Conservation (phyloP, 805 yeast genomes). For the Candida qinlingensis region DNA sequence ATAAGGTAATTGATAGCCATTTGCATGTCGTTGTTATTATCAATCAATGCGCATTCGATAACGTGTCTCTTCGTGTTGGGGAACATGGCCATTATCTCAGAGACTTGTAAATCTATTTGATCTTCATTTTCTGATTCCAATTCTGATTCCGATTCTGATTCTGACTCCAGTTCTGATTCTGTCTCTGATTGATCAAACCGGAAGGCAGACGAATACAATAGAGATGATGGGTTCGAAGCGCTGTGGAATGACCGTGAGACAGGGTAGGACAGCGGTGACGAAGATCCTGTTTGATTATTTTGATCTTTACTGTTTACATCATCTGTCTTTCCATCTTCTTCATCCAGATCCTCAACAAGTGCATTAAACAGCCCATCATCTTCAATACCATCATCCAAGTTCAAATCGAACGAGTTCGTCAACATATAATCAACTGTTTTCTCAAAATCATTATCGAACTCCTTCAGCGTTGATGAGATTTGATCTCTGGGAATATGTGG, state of each 20-base stretch:
- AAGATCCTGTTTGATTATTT: too few species aligned
- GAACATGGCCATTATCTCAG: background rate
- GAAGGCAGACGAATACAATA: too few species aligned
- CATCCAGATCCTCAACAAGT: background rate
- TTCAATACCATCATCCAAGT: background rate
- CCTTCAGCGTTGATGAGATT: background rate
- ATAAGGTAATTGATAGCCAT: background rate
- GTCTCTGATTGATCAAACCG: background rate
- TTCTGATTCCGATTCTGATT: background rate
- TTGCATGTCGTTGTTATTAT: background rate
- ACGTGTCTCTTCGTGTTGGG: background rate
- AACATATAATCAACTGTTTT: background rate
- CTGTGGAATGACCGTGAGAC: too few species aligned
- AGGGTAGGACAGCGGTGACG: too few species aligned
- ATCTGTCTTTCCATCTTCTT: too few species aligned
- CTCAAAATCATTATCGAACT: slow-evolving; percentile 3
- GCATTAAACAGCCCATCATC: background rate
- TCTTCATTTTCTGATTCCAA: background rate
- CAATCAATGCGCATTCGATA: background rate
- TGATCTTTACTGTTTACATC: too few species aligned
- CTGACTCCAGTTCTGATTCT: background rate
- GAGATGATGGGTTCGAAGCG: too few species aligned
- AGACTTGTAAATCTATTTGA: background rate
- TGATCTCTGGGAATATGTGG: background rate
- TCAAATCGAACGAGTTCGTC: background rate